phyloP scores from a whole-genome alignment of 768 basidiomycete species.

The Boletus reticulatus region DNA sequence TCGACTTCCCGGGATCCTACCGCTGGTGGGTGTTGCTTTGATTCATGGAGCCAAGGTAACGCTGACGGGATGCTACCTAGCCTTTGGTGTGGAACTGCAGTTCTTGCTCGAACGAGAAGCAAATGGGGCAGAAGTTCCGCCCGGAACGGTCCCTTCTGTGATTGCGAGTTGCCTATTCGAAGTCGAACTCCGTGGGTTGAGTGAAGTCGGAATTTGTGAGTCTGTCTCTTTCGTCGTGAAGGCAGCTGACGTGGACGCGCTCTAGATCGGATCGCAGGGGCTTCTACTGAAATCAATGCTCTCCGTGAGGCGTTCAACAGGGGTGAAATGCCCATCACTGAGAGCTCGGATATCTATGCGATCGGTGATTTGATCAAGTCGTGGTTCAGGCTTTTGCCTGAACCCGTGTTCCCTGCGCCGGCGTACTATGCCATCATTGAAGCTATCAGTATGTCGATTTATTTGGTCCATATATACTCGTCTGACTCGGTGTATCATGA shows the following conservation, averaged over 20 bases:
- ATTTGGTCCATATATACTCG: background rate
- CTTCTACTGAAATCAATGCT: constrained; percentile 62
- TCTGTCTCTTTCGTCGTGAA: constrained; percentile 6
- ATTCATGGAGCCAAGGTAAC: background rate
- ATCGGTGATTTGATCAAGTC: constrained; percentile 82
- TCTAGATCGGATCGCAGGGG: constrained; percentile 81
- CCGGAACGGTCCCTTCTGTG: constrained; percentile 63
- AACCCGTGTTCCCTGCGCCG: constrained; percentile 70
- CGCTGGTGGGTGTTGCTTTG: constrained; percentile 51
- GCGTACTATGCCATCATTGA: constrained; percentile 69
- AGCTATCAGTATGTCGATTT: constrained; percentile 56
- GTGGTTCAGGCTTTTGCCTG: constrained; percentile 82
- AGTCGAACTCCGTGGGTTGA: constrained; percentile 73
- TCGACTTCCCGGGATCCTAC: constrained; percentile 66
- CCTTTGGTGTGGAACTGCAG: constrained; percentile 76
- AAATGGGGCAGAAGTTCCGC: constrained; percentile 43
- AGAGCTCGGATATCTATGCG: constrained; percentile 72
- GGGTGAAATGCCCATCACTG: constrained; percentile 61
- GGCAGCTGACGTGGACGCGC: background rate
- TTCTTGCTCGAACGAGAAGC: constrained; percentile 68
- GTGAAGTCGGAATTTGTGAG: constrained; percentile 83
- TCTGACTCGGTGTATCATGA: constrained; percentile 4
- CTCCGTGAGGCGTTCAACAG: constrained; percentile 76
- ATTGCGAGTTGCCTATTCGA: constrained; percentile 65
- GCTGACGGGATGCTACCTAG: constrained; percentile 31